Base-by-base conservation (phyloP, 2,329 filamentous ascomycete species). In the Didymella arachidicola region DNA sequence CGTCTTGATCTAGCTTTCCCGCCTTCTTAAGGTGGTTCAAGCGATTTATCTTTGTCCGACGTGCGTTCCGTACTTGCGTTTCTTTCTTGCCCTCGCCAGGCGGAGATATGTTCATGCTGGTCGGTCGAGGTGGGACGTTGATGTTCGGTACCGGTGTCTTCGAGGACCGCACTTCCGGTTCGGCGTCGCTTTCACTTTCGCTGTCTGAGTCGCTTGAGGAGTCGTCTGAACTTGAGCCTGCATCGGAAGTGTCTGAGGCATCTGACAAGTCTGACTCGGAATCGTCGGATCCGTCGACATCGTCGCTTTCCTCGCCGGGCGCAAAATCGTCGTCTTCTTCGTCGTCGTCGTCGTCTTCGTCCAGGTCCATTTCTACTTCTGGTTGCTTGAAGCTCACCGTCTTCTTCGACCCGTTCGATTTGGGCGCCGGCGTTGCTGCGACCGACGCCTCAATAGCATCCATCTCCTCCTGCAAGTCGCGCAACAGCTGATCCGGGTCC, bases 11-110 rank as follows among this genome's bases (percentile, higher is more conserved):
- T 8, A 89, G 73, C 12, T 82, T 69, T 1, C 84, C 85, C n/a
- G 80, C 72, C 18, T 79, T 72, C 65, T 88, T 86, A 7, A 89
- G 77, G 55, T 80, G 78, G 4, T 77, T 74, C 11, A 89, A 75
- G 56, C 78, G 77, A 56, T 82, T 82, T 38, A 78, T 74, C 51
- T 82, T 74, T 55, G 81, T 82, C 39, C 81, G 80, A 38, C 87
- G 80, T 29, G 76, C 68, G 63, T 90, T 90, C 60, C 86, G 83
- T 25, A 76, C 76, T 49, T 81, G 81, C 0, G 87, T 90, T 18
- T 71, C 66, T 22, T 69, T 63, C 30, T 78, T 79, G 16, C 87
- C 87, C 59, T 80, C 52, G 4, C 81, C 80, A 42, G 85, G 83
- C 48, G 81, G 72, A 12, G 45, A 46, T n/a, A 67, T 62, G 14